Evolutionary conservation across 129 eudicot species (phyloP).

Genomic region (Calendula officinalis): DNA sequence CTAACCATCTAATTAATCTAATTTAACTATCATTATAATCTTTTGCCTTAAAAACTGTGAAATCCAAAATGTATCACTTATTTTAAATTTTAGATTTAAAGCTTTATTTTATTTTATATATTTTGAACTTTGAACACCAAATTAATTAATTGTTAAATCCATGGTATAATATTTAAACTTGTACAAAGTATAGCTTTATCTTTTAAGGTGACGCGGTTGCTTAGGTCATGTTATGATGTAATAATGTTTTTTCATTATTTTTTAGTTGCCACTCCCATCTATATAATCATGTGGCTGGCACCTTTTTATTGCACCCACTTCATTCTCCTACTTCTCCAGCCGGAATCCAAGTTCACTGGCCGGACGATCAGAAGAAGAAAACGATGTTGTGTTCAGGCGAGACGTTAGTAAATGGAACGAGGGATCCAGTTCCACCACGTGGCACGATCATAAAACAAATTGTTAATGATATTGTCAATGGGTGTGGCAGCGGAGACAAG

Average conservation of each 20-base stretch:
- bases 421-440: conserved; percentile 29
- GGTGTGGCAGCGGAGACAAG: conserved; percentile 12
- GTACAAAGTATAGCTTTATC: no score
- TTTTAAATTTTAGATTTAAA: no score
- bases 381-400: conserved; percentile 13
- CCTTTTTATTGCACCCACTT: conserved; percentile 8
- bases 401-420: neutral
- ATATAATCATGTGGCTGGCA: conserved; percentile 18
- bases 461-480: conserved; percentile 8
- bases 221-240: neutral
- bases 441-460: conserved; percentile 24
- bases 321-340: conserved; percentile 7
- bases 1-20: no score
- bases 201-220: neutral
- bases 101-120: no score
- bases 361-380: neutral
- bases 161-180: no score
- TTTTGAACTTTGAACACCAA: no score
- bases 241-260: neutral
- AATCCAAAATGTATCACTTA: no score
- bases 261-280: neutral
- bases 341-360: neutral
- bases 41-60: no score
- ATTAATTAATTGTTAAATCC: no score
- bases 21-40: no score